Base-by-base conservation (phyloP, 345 rosid genomes). In the Lepidium sativum region DNA sequence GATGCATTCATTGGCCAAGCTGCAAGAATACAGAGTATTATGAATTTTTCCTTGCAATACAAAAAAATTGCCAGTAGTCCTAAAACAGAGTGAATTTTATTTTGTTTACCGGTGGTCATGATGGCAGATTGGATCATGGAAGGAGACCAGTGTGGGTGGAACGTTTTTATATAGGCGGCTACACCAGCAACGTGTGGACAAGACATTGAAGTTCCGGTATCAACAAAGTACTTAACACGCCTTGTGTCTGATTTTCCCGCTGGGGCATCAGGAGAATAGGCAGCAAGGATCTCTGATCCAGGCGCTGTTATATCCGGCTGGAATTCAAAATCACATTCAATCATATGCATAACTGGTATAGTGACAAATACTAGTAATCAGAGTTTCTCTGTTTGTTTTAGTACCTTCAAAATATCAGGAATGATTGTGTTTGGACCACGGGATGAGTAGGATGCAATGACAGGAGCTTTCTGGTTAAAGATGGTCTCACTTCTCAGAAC, bases 281-380 rank as follows among this genome's bases (percentile, higher is more conserved):
- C 86, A 8, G 86, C 86, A 7, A 83, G 54, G 17, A 86, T 83
- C 49, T 78, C 72, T 45, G 81, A 74, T 72, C 86, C 86, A 0
- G 85, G 86, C 0, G 86, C 88, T 12, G 80, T 57, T 7, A 83
- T 65, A 63, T 86, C 88, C n/a, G 88, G 92, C 84, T 83, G 82
- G 45, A 69, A 9, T 42, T 34, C 31, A 66, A 41, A 34, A 20
- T 40, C 17, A 60, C 15, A 13, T 59, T 34, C 12, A 59, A 18
- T 49, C 29, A 67, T 5, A 52, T 13, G 9, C 12, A 44, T 1
- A 32, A 34, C 5, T 57, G 44, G 18, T 5, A 48, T 4, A 38
- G 8, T 50, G 9, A 51, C 6, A 2, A 9, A n/a, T 33, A 56
- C 1, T 0, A 34, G 38, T n/a, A 18, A 39, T 34, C 6, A 21